Evolutionary conservation across 2,329 filamentous ascomycete species (phyloP).

Genomic region (Zymoseptoria brevis): DNA sequence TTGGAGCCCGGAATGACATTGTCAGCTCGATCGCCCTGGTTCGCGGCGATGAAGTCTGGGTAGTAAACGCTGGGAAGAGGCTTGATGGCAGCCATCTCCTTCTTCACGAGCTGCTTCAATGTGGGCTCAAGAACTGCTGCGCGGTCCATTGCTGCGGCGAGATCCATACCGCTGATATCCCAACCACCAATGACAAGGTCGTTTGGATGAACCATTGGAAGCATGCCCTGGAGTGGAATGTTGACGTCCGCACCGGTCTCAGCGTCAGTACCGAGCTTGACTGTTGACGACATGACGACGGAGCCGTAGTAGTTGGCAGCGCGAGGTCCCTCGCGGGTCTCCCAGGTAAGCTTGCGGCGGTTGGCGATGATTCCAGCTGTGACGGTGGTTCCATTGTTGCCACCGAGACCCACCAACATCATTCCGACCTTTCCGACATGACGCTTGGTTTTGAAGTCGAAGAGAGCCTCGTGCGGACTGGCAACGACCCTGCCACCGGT

Average conservation of each 20-base stretch:
- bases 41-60: constrained; percentile 97
- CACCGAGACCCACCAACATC: constrained; percentile 97
- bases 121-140: constrained; percentile 92
- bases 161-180: constrained; percentile 90
- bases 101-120: constrained; percentile 79
- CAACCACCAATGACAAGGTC: constrained; percentile 92
- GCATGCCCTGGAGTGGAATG: constrained; percentile 86
- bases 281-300: constrained; percentile 90
- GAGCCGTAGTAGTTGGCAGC: constrained; percentile 97
- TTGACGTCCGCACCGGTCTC: constrained; percentile 85
- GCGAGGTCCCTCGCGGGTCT: constrained; percentile 81
- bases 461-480: constrained; percentile 77
- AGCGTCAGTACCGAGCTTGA: constrained; percentile 87
- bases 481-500: constrained; percentile 71
- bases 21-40: constrained; percentile 93
- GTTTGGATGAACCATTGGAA: constrained; percentile 87
- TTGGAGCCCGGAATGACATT: constrained; percentile 78
- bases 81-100: constrained; percentile 84
- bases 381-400: constrained; percentile 96
- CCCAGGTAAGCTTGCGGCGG: constrained; percentile 76
- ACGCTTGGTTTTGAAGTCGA: constrained; percentile 96
- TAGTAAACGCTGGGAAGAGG: constrained; percentile 96
- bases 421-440: constrained; percentile 87
- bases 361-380: constrained; percentile 97
- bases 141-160: constrained; percentile 90